phyloP scores from a whole-genome alignment of 345 rosid genomes.

The Eutrema yunnanense region DNA sequence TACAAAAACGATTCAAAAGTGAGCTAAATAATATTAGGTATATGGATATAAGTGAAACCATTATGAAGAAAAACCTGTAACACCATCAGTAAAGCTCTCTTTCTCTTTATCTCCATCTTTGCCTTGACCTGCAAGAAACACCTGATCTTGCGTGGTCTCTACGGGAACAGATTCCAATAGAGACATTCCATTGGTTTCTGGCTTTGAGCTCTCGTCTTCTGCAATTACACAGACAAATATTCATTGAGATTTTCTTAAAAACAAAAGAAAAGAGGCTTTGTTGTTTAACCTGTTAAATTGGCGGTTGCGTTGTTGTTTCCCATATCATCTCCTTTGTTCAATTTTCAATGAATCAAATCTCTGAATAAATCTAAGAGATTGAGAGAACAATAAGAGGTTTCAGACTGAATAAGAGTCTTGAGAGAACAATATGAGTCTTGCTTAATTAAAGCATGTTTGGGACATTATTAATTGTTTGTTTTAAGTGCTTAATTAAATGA shows the following conservation, averaged over 20 bases:
- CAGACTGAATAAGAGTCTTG: neutral
- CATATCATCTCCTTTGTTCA: slow-evolving; percentile 24
- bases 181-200: slow-evolving; percentile 5
- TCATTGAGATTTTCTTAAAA: neutral
- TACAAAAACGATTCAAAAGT: neutral
- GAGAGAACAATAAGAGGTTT: slow-evolving; percentile 5
- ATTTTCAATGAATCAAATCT: neutral
- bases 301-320: slow-evolving; percentile 29
- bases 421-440: neutral
- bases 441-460: slow-evolving; percentile 13
- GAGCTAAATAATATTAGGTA: neutral
- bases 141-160: neutral
- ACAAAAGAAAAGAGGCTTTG: neutral
- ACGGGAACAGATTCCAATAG: neutral
- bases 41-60: neutral
- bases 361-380: neutral
- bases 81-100: neutral
- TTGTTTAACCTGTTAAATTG: slow-evolving; percentile 14
- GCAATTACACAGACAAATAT: neutral
- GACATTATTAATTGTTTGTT: neutral
- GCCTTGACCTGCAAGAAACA: slow-evolving; percentile 4
- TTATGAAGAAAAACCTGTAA: neutral
- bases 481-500: neutral
- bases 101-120: neutral
- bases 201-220: slow-evolving; percentile 24